Percentiles rank a stretch among this genome's conserved stretches.
phyloP scores from a whole-genome alignment of 306 rosid genomes.

The Cicer bijugum region DNA sequence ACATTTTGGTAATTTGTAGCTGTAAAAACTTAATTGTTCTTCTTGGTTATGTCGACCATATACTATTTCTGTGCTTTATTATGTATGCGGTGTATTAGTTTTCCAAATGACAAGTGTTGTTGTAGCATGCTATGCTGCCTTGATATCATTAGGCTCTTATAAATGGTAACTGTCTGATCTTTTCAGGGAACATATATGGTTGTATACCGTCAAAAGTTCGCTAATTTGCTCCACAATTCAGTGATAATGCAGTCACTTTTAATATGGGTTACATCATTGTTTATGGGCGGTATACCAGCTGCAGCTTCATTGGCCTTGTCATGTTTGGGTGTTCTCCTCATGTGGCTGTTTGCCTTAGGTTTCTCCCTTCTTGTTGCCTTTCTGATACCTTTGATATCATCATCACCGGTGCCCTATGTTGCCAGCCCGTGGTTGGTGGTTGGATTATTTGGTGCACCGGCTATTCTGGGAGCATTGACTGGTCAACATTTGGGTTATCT shows the following conservation, averaged over 20 bases:
- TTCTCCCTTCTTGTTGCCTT: constrained; percentile 68
- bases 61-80: constrained; percentile 30
- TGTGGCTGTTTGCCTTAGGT: constrained; percentile 73
- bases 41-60: constrained; percentile 33
- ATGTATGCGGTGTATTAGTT: constrained; percentile 1
- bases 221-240: constrained; percentile 76
- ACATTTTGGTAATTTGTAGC: constrained; percentile 71
- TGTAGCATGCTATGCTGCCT: constrained; percentile 25
- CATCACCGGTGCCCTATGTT: constrained; percentile 82
- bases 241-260: constrained; percentile 87
- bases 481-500: constrained; percentile 91
- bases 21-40: constrained; percentile 32
- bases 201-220: constrained; percentile 74
- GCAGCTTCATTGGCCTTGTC: constrained; percentile 77
- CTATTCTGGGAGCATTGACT: constrained; percentile 83
- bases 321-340: constrained; percentile 65
- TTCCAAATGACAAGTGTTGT: constrained; percentile 9
- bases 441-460: constrained; percentile 90
- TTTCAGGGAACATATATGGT: constrained; percentile 89
- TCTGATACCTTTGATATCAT: constrained; percentile 65
- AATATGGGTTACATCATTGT: constrained; percentile 80
- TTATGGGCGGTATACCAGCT: constrained; percentile 92
- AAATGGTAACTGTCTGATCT: constrained; percentile 38
- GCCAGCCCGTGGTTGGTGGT: constrained; percentile 86
- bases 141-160: constrained; percentile 41